Conservation (phyloP, 2,329 filamentous ascomycete species). For the Anthostomella pinea region DNA sequence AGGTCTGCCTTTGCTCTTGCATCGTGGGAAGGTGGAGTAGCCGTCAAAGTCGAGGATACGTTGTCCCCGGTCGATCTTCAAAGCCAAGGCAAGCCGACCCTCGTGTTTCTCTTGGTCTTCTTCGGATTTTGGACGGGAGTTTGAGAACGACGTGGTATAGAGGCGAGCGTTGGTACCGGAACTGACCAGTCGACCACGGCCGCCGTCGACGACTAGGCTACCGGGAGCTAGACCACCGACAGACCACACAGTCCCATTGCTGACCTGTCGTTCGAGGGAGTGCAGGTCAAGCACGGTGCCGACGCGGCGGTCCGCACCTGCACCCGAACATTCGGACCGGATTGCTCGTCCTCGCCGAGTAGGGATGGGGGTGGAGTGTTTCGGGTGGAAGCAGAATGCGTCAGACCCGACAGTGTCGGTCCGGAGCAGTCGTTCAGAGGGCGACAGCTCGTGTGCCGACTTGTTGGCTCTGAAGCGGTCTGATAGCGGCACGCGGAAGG, state of each 20-base stretch:
- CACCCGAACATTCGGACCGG: constrained; percentile 31
- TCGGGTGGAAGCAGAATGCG: constrained; percentile 39
- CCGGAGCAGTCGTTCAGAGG: constrained; percentile 44
- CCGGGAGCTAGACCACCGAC: constrained; percentile 65
- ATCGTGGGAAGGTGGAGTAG: constrained; percentile 28
- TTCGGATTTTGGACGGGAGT: constrained; percentile 40
- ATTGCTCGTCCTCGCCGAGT: constrained; percentile 23
- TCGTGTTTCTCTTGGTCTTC: constrained; percentile 69
- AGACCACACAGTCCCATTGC: constrained; percentile 70
- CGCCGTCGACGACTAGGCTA: constrained; percentile 54
- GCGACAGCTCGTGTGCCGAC: constrained; percentile 39
- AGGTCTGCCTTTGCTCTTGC: constrained; percentile 25
- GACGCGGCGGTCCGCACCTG: constrained; percentile 21
- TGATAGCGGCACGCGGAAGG: constrained; percentile 37
- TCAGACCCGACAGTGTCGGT: constrained; percentile 40
- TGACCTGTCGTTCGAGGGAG: constrained; percentile 49
- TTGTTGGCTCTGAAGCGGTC: constrained; percentile 49
- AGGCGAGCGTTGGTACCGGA: constrained; percentile 71
- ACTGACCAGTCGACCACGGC: constrained; percentile 61
- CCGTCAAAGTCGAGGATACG: constrained; percentile 60
- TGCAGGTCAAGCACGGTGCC: constrained; percentile 29
- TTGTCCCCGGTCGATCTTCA: constrained; percentile 71
- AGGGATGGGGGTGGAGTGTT: constrained; percentile 26
- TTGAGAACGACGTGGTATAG: constrained; percentile 51
- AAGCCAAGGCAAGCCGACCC: constrained; percentile 71